phyloP scores from a whole-genome alignment of 2,329 filamentous ascomycete genomes.

The Alternaria postmessia region DNA sequence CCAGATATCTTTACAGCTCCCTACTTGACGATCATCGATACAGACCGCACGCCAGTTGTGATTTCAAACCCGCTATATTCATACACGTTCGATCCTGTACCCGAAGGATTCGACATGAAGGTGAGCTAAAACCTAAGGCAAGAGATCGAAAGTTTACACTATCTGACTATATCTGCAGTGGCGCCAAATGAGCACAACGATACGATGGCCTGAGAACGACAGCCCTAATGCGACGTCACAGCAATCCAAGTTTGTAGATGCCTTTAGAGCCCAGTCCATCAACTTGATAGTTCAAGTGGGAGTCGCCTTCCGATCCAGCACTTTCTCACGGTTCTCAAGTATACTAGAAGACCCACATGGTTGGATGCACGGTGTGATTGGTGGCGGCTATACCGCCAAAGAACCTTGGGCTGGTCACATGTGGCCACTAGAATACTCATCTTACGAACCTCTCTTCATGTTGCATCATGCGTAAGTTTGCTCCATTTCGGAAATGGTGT shows the following conservation, averaged over 20 bases:
- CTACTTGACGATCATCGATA: slow-evolving; percentile 24
- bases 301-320: slow-evolving; percentile 15
- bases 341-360: slow-evolving; percentile 37
- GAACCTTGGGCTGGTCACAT: slow-evolving; percentile 66
- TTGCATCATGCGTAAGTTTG: slow-evolving; percentile 51
- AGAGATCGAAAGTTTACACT: too few relatives aligned
- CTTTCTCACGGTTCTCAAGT: slow-evolving; percentile 47
- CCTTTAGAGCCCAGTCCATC: slow-evolving; percentile 21
- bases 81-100: slow-evolving; percentile 38
- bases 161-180: slow-evolving; percentile 27
- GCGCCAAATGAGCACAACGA: slow-evolving; percentile 30
- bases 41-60: slow-evolving; percentile 20
- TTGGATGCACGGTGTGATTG: slow-evolving; percentile 57
- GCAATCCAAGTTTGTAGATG: slow-evolving; percentile 16
- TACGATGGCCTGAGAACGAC: slow-evolving; percentile 43
- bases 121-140: slow-evolving; percentile 7
- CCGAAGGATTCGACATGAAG: slow-evolving; percentile 36
- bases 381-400: slow-evolving; percentile 25
- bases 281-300: slow-evolving; percentile 50
- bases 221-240: slow-evolving; percentile 28
- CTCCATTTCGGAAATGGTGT: too few relatives aligned
- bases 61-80: slow-evolving; percentile 43
- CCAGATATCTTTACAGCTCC: slow-evolving; percentile 37
- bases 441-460: slow-evolving; percentile 74
- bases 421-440: slow-evolving; percentile 73